phyloP scores from a whole-genome alignment of 148 eudicot genomes.

The Persicaria tinctoria region DNA sequence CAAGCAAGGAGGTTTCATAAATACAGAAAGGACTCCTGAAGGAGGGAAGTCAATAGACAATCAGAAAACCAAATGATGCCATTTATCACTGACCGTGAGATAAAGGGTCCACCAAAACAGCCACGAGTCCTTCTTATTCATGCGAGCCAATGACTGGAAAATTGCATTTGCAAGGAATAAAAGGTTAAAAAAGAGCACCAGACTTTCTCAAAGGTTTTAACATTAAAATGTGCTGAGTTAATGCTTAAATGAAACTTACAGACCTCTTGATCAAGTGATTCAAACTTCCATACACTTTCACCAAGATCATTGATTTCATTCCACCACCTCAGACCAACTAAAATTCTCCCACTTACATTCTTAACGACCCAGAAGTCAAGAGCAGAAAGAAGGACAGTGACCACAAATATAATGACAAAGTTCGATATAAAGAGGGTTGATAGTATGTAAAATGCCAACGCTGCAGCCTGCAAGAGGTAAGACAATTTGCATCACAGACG shows the following conservation, averaged over 20 bases:
- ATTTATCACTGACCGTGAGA: conserved; percentile 54
- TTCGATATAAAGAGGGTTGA: conserved; percentile 74
- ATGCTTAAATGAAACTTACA: conserved; percentile 16
- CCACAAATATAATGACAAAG: conserved; percentile 91
- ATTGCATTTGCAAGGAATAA: conserved; percentile 4
- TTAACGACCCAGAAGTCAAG: conserved; percentile 99
- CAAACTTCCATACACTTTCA: conserved; percentile 94
- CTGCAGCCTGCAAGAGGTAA: conserved; percentile 58
- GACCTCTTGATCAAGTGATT: conserved; percentile 98
- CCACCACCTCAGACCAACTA: conserved; percentile 99
- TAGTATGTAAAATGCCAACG: conserved; percentile 90
- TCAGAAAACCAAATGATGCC: not conserved
- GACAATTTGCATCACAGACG: not conserved
- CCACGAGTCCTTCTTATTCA: conserved; percentile 99
- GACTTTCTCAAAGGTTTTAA: not conserved
- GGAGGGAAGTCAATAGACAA: conserved; percentile 1
- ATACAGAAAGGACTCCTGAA: not conserved
- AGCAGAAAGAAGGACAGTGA: conserved; percentile 80
- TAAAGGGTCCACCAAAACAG: conserved; percentile 97
- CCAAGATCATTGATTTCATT: conserved; percentile 89
- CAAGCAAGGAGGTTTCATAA: conserved; percentile 2
- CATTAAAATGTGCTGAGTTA: not conserved
- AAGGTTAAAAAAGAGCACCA: not conserved
- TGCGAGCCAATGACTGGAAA: conserved; percentile 81
- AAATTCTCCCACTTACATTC: conserved; percentile 96